phyloP scores from a whole-genome alignment of 495 filamentous ascomycete species.

The Penicillium goetzii region DNA sequence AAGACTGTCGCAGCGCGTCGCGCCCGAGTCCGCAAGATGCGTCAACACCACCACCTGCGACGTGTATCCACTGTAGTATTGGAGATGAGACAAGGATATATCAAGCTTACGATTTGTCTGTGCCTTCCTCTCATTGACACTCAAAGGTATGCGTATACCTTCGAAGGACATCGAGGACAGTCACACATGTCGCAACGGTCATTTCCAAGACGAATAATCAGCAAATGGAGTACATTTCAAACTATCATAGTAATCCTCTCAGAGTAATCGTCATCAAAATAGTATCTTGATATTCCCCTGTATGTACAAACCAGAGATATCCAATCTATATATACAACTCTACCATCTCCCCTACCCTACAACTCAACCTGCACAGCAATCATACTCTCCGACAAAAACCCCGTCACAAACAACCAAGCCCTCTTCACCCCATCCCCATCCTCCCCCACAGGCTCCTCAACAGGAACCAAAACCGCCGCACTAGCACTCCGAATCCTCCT shows the following conservation, averaged over 20 bases:
- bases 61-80: too few relatives aligned
- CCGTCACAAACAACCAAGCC: slow-evolving; percentile 63
- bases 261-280: too few relatives aligned
- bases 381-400: slow-evolving; percentile 56
- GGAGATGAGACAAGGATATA: too few relatives aligned
- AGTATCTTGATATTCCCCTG: too few relatives aligned
- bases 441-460: slow-evolving; percentile 36
- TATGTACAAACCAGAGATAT: not conserved
- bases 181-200: too few relatives aligned
- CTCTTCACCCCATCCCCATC: slow-evolving; percentile 38
- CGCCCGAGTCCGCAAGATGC: too few relatives aligned
- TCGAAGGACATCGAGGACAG: too few relatives aligned
- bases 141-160: too few relatives aligned
- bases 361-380: slow-evolving; percentile 60
- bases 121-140: too few relatives aligned
- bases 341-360: slow-evolving; percentile 13
- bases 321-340: not conserved
- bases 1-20: too few relatives aligned
- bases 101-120: too few relatives aligned
- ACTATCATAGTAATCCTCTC: not conserved
- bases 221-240: not conserved
- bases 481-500: slow-evolving; percentile 53
- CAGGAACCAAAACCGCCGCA: slow-evolving; percentile 56
- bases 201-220: not conserved
- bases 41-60: too few relatives aligned